phyloP scores from a whole-genome alignment of 352 stramenopile genomes.

The Phytophthora capsici region DNA sequence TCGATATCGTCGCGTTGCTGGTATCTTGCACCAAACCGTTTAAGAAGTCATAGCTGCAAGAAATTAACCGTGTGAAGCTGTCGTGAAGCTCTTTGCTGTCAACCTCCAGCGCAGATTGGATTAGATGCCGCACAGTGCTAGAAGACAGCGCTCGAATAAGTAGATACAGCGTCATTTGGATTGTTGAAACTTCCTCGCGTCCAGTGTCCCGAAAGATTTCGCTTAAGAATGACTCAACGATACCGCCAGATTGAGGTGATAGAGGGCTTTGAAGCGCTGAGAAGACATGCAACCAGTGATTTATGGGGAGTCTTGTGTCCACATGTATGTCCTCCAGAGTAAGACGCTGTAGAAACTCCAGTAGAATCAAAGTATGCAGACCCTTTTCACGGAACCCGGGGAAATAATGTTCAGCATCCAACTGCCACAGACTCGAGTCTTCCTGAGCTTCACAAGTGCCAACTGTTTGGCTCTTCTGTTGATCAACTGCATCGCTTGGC shows the following conservation, averaged over 20 bases:
- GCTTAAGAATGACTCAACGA: slow-evolving; percentile 12
- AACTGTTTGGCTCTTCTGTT: background rate
- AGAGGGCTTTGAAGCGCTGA: background rate
- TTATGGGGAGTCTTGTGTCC: background rate
- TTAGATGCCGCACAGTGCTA: background rate
- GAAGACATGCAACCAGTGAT: slow-evolving; percentile 14
- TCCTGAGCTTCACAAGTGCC: background rate
- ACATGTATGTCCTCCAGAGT: slow-evolving; percentile 7
- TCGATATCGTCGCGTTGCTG: slow-evolving; percentile 8
- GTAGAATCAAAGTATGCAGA: slow-evolving; percentile 26
- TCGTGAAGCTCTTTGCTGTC: slow-evolving; percentile 4
- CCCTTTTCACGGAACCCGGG: slow-evolving; percentile 14
- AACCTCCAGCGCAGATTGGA: slow-evolving; percentile 7
- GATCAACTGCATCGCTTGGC: background rate
- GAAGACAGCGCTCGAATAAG: slow-evolving; percentile 19
- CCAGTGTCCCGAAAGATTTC: background rate
- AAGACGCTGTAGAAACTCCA: slow-evolving; percentile 14
- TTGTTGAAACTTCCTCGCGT: background rate
- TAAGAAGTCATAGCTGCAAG: slow-evolving; percentile 15
- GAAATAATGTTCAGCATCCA: background rate
- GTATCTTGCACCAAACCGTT: background rate
- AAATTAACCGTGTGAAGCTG: slow-evolving; percentile 12
- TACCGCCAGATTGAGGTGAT: background rate
- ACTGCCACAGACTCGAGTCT: slow-evolving; percentile 7
- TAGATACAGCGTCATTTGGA: slow-evolving; percentile 6